Base-by-base conservation (phyloP, 1,139 yeast genomes). In the Geotrichum bryndzae region DNA sequence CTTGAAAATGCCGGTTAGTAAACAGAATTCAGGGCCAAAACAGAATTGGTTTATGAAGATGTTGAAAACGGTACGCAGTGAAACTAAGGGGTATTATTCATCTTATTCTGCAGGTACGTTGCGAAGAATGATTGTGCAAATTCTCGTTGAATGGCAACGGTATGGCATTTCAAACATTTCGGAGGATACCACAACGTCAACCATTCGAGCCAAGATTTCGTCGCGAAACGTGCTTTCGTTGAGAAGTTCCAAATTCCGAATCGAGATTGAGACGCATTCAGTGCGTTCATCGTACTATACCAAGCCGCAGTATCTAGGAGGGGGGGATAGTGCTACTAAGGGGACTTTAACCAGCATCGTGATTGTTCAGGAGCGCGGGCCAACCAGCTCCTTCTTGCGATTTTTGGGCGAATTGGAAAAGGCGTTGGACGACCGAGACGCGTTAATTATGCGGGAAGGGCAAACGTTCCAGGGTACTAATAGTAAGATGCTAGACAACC, bases 41-140 rank as follows among this genome's bases (percentile, higher is more conserved):
- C 78, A 76, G 66, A 75, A 73, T 62, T 76, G 79, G 79, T 74
- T 76, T 66, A 71, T 76, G 74, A 75, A 74, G 65, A 68, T 76
- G 67, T 68, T 76, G 50, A 61, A 64, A 50, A 50, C 61, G 52
- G 33, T 15, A 13, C 60, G 38, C 29, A 58, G 50, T 41, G 57
- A 45, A 50, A 52, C 18, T 23, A 59, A 68, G 64, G 64, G 72
- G 0, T 66, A 73, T 31, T 65, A 68, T 53, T 70, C 76, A 8
- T 61, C 68, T 3, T 64, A 71, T 58, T 62, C 69, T 10, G 68
- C 68, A 23, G 62, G 67, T 10, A 65, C 67, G 54, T 68, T 74
- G 56, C 68, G 73, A 27, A 71, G 67, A n/a, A 66, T 69, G 33
- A 63, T 76, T 33, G 66, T 73, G 48, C 73, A 70, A 50, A 67